Conservation (phyloP, 1,284 basidiomycete genomes). For the Pisolithus thermaeus region DNA sequence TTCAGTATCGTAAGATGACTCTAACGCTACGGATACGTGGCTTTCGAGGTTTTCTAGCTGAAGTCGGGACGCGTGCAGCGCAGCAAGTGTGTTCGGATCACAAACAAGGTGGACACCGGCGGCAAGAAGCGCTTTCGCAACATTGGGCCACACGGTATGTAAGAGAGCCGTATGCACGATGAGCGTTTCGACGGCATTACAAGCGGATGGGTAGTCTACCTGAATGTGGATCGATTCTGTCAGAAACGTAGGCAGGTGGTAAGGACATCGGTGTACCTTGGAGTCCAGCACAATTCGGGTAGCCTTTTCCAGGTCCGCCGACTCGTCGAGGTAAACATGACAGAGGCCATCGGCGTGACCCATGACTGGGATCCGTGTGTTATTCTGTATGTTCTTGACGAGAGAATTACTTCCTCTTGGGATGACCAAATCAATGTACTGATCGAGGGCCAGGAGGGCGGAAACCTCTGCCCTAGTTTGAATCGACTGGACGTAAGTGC, state of each 20-base stretch:
- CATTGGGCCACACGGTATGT: conserved; percentile 69
- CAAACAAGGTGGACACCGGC: conserved; percentile 77
- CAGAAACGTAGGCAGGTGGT: not conserved
- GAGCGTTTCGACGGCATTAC: conserved; percentile 91
- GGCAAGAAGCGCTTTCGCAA: conserved; percentile 69
- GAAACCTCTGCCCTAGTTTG: conserved; percentile 92
- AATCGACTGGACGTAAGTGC: conserved; percentile 85
- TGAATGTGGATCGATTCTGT: conserved; percentile 28
- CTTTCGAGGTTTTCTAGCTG: conserved; percentile 30
- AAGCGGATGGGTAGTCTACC: conserved; percentile 95
- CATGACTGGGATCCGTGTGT: conserved; percentile 95
- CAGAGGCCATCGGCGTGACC: conserved; percentile 98
- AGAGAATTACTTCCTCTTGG: conserved; percentile 92
- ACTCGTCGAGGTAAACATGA: conserved; percentile 82
- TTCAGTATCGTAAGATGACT: conserved; percentile 78
- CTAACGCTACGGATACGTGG: conserved; percentile 47
- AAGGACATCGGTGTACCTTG: conserved; percentile 55
- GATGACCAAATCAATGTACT: conserved; percentile 95
- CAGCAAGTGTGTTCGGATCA: conserved; percentile 61
- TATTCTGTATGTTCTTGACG: conserved; percentile 85
- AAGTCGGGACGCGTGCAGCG: conserved; percentile 32
- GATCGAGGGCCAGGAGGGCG: conserved; percentile 79
- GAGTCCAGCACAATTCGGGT: conserved; percentile 82
- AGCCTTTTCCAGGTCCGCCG: conserved; percentile 75
- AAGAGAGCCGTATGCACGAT: conserved; percentile 76